Percentiles rank a stretch among this genome's conserved stretches.
phyloP scores from a whole-genome alignment of 805 yeast species.

The Wickerhamiella siamensis region DNA sequence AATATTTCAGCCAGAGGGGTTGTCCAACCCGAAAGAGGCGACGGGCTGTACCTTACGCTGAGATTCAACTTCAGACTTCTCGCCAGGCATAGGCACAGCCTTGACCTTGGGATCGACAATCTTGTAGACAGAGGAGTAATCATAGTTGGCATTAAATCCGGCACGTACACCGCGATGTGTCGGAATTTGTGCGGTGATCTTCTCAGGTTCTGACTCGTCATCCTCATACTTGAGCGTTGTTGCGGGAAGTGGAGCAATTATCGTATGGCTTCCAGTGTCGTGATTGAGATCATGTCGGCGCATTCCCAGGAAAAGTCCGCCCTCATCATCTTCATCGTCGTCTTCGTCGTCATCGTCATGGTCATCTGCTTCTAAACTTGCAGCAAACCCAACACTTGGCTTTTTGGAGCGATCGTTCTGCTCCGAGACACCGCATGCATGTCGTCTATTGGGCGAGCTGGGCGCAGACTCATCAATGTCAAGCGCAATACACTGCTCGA shows the following conservation, averaged over 20 bases:
- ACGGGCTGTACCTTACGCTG: neutral
- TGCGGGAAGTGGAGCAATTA: constrained; percentile 72
- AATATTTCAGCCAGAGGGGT: neutral
- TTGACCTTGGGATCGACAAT: constrained; percentile 19
- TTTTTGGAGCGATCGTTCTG: constrained; percentile 30
- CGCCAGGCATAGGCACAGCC: constrained; percentile 10
- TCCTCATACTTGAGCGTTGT: constrained; percentile 70
- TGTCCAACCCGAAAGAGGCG: neutral
- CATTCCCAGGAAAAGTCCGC: constrained; percentile 53
- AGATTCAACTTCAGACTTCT: neutral
- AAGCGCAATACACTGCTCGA: constrained; percentile 83
- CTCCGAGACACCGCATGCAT: no score
- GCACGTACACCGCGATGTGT: constrained; percentile 49
- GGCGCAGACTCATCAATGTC: constrained; percentile 22
- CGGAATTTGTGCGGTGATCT: constrained; percentile 33
- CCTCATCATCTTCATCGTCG: constrained; percentile 45
- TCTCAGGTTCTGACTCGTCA: constrained; percentile 36
- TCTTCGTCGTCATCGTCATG: constrained; percentile 25
- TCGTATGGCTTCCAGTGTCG: constrained; percentile 26
- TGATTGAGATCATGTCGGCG: constrained; percentile 23
- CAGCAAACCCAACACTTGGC: constrained; percentile 22
- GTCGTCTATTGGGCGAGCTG: constrained; percentile 5
- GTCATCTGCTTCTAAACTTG: constrained; percentile 26
- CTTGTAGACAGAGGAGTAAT: constrained; percentile 13
- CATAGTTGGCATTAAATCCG: constrained; percentile 17